Evolutionary conservation across 495 filamentous ascomycete species (phyloP), one percentile per base, ranked within the genome.

Genomic region (Penicillium mononematosum): DNA sequence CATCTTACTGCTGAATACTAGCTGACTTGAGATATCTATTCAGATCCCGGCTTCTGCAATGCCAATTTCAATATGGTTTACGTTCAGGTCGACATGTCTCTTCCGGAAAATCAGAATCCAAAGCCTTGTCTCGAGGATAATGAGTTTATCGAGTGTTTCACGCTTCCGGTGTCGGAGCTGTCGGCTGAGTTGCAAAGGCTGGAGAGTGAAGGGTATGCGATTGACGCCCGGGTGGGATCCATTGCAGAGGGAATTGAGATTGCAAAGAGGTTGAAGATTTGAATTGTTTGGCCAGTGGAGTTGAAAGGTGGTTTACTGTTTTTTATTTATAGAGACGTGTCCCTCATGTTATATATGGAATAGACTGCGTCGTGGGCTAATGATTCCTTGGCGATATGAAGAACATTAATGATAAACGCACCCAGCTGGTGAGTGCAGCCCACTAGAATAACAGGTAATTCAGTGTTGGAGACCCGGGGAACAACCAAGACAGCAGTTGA

Each of bases 71-170:
- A 85, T 44, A 87, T 96, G 79, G 84, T 96, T 17, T 88, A 93
- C 61, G 85, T 96, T 16, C 84, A 78, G 5, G 81, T 96, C 54
- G 90, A 96, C 70, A 85, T 89, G 80, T 82, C 74, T 12, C 69
- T 83, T 10, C 83, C 86, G 0, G 85, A 84, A 52, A 91, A 93
- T 61, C 83, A 84, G 56, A 78, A 86, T 54, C 87, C 84, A 2
- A 81, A 84, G 61, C 87, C 90, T 3, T 76, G 91, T 59, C 78
- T 96, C 2, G 91, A 96, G 55, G 91, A 94, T 42, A 88, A 88
- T 64, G 91, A 96, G 66, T 94, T 94, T 69, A 96, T 96, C 59
- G 90, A 95, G 70, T 86, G 85, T 27, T 96, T 96, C 63, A 83
- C 81, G 12, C 76, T 91, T 0, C 86, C 84, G 17, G 69, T 96